Base-by-base conservation (phyloP, 345 rosid genomes). In the Eucalyptus polybractea region DNA sequence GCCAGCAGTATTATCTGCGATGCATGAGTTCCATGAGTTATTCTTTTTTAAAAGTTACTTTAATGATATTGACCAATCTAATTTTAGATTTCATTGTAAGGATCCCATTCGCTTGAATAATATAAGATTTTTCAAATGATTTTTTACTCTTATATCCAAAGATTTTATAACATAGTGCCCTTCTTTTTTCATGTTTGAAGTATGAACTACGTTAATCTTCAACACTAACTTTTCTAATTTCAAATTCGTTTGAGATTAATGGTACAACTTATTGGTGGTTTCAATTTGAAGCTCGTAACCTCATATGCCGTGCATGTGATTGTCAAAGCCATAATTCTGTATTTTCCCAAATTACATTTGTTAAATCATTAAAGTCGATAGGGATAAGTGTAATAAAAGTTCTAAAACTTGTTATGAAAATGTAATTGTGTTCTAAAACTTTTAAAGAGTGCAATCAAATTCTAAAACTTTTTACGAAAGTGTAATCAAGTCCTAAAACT, bases 1-100 rank as follows among this genome's bases (percentile, higher is more conserved):
- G 67, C 1, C 0, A 12, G 8, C 72, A 62, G 1, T 3, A 45
- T 10, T 1, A 3, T 45, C 12, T 10, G 49, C 49, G 12, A 45
- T 29, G 17, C 17, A 62, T 13, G 72, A 62, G 72, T 29, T 54
- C 27, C 11, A 54, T 54, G 2, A 54, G 25, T 8, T 54, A 54
- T 54, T 8, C 27, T 62, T 62, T 29, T 27, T 60, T 5, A 58
- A 60, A 2, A 27, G 1, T 60, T 60, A 27, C 31, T 27, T 60
- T 27, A 60, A 27, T 27, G 69, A 60, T 13, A 12, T 60, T 27
- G 31, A 27, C 67, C 15, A 60, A 60, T 27, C 16, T 11, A 60
- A 60, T 27, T 60, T 11, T 27, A 27, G 15, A 60, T 27, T 3
- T 27, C 29, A 60, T 60, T 60, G 69, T 60, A 11, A 60, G n/a